phyloP scores from a whole-genome alignment of 768 basidiomycete species.

The Naganishia vaughanmartiniae region DNA sequence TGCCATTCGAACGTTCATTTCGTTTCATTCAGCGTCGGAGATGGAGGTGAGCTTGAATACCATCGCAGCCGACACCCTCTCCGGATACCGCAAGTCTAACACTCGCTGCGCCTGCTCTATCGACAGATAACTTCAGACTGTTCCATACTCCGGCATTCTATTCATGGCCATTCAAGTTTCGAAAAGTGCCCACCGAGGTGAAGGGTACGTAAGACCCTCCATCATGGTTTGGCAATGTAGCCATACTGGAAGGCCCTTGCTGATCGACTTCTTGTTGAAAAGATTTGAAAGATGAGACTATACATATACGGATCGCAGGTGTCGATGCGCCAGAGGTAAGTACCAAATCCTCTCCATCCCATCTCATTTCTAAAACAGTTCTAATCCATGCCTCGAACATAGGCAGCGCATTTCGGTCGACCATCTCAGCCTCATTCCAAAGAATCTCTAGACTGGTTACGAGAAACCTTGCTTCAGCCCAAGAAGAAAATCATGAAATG shows the following conservation, averaged over 20 bases:
- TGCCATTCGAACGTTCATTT: not conserved
- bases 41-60: conserved; percentile 43
- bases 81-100: not conserved
- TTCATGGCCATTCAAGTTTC: conserved; percentile 69
- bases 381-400: not conserved
- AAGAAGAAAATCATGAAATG: conserved; percentile 65
- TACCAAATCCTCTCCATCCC: no score
- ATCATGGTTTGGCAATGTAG: not conserved
- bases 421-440: conserved; percentile 68
- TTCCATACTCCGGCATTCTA: conserved; percentile 83
- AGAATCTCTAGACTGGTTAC: conserved; percentile 68
- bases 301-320: conserved; percentile 83
- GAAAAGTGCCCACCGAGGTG: conserved; percentile 60
- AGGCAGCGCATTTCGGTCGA: conserved; percentile 82
- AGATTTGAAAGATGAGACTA: conserved; percentile 76
- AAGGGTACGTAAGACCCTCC: conserved; percentile 58
- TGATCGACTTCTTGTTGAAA: not conserved
- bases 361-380: not conserved
- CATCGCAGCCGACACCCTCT: not conserved
- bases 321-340: conserved; percentile 87
- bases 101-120: not conserved
- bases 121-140: conserved; percentile 69
- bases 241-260: not conserved
- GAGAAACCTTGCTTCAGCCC: conserved; percentile 52
- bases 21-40: conserved; percentile 24